Conservation (phyloP, 768 basidiomycete species). For the Tricholoma furcatifolium region DNA sequence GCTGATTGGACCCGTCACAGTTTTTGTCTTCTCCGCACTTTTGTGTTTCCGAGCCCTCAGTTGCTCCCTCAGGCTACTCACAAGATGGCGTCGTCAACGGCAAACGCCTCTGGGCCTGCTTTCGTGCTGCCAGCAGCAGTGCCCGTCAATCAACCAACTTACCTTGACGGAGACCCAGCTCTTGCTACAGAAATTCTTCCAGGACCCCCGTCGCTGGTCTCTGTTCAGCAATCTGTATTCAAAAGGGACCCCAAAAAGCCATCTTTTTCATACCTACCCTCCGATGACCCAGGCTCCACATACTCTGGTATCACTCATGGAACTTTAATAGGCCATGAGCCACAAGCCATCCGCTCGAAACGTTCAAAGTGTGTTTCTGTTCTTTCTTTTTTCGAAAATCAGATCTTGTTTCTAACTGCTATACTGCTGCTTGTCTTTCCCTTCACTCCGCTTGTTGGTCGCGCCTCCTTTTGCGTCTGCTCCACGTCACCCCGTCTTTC, state of each 20-base stretch:
- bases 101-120: slow-evolving; percentile 53
- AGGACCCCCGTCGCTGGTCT: slow-evolving; percentile 75
- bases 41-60: slow-evolving; percentile 14
- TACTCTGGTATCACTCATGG: slow-evolving; percentile 76
- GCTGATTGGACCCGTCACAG: slow-evolving; percentile 14
- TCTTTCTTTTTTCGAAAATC: slow-evolving; percentile 8
- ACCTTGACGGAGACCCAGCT: slow-evolving; percentile 78
- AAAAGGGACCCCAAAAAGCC: slow-evolving; percentile 85
- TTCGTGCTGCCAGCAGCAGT: slow-evolving; percentile 76
- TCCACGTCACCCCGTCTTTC: slow-evolving; percentile 18
- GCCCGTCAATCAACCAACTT: slow-evolving; percentile 70
- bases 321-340: slow-evolving; percentile 60
- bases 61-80: slow-evolving; percentile 18
- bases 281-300: slow-evolving; percentile 85
- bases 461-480: slow-evolving; percentile 21
- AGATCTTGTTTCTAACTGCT: slow-evolving; percentile 19
- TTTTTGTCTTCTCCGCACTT: slow-evolving; percentile 17
- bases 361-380: slow-evolving; percentile 60
- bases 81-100: slow-evolving; percentile 73
- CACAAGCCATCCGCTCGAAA: slow-evolving; percentile 69
- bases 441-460: slow-evolving; percentile 14
- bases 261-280: slow-evolving; percentile 75
- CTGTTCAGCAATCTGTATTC: slow-evolving; percentile 66
- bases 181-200: slow-evolving; percentile 90
- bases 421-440: slow-evolving; percentile 18